Evolutionary conservation across 2,329 filamentous ascomycete species (phyloP).

Genomic region (Beauveria bassiana): DNA sequence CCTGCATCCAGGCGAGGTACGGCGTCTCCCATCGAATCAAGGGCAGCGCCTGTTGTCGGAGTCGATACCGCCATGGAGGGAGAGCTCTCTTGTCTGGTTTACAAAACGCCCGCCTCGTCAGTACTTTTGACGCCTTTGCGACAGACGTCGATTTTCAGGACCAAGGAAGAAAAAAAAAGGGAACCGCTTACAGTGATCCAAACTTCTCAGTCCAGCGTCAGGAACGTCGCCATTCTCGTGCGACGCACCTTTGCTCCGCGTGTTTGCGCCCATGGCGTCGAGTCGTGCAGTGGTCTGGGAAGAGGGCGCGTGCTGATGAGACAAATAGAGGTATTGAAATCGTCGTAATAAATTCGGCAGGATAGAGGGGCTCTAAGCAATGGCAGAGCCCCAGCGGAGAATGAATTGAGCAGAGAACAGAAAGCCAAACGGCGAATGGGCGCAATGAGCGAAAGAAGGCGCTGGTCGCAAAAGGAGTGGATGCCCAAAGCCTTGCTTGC

Average conservation of each 20-base stretch:
- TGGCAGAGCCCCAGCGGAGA: background rate
- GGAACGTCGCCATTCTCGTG: conserved; percentile 23
- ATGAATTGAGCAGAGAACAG: background rate
- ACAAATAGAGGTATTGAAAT: background rate
- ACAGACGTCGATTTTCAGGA: background rate
- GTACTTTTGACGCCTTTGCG: background rate
- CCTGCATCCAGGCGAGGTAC: conserved; percentile 81
- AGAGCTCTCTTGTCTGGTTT: conserved; percentile 69
- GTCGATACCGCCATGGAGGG: conserved; percentile 77
- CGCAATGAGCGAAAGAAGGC: background rate
- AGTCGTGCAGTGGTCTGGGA: background rate
- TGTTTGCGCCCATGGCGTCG: conserved; percentile 24
- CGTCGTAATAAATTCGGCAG: background rate
- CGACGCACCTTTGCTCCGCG: conserved; percentile 26
- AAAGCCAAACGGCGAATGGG: background rate
- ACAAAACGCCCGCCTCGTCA: background rate
- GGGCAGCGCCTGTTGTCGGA: conserved; percentile 76
- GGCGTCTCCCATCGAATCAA: conserved; percentile 92
- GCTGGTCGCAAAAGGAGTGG: conserved; percentile 1
- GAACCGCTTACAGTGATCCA: conserved; percentile 61
- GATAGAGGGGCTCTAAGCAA: background rate
- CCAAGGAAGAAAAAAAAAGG: background rate
- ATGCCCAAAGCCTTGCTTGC: conserved; percentile 1
- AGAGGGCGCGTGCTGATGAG: background rate
- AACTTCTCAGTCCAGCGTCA: conserved; percentile 72